Percentiles rank a stretch among this genome's conserved stretches.
phyloP scores from a whole-genome alignment of 768 basidiomycete genomes.

The Lactarius vividus region DNA sequence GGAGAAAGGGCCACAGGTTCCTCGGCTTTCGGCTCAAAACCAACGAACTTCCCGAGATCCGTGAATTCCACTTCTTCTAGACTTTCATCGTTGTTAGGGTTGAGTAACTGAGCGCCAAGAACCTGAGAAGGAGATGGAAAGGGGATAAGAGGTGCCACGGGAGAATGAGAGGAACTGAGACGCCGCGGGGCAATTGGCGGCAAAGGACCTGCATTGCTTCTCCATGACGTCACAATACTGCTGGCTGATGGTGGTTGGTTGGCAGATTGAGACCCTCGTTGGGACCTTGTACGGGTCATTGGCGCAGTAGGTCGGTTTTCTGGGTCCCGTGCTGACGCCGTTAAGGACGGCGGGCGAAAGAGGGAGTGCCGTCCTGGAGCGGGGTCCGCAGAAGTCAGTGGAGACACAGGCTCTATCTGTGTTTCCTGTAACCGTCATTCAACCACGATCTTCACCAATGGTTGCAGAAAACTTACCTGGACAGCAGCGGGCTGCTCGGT shows the following conservation, averaged over 20 bases:
- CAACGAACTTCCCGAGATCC: conserved; percentile 70
- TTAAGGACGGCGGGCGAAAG: conserved; percentile 31
- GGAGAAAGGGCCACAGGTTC: neutral
- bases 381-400: neutral
- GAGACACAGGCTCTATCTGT: conserved; percentile 5
- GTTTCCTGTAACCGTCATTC: conserved; percentile 9
- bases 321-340: conserved; percentile 31
- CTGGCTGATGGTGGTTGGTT: conserved; percentile 10
- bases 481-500: neutral
- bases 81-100: conserved; percentile 50
- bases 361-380: conserved; percentile 9
- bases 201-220: conserved; percentile 46
- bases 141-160: conserved; percentile 37
- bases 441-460: neutral
- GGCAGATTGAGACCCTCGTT: conserved; percentile 22
- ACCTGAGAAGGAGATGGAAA: conserved; percentile 33
- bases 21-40: conserved; percentile 35
- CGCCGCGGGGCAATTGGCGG: conserved; percentile 32
- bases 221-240: conserved; percentile 60
- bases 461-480: conserved; percentile 11
- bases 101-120: conserved; percentile 39
- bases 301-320: conserved; percentile 12
- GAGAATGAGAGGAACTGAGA: conserved; percentile 31
- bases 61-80: conserved; percentile 81
- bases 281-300: conserved; percentile 24